Evolutionary conservation across 805 yeast genomes (phyloP).

Genomic region (Tetrapisispora phaffii): DNA sequence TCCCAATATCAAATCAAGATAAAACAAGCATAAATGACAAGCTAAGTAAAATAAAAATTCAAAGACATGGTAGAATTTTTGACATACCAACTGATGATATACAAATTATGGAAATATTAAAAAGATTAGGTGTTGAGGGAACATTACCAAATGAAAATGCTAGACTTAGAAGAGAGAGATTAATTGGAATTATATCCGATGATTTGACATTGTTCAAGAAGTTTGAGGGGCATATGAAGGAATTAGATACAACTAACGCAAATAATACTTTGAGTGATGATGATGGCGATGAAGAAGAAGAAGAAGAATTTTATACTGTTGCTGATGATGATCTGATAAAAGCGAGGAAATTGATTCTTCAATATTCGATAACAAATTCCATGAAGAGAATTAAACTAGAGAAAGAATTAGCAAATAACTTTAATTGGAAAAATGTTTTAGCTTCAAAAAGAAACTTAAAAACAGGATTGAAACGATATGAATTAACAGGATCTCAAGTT

Average conservation of each 20-base stretch:
- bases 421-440: constrained; percentile 36
- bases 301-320: constrained; percentile 81
- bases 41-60: constrained; percentile 21
- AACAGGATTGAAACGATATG: constrained; percentile 28
- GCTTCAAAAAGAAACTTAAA: constrained; percentile 38
- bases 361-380: constrained; percentile 41
- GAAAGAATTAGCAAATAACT: constrained; percentile 18
- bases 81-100: constrained; percentile 57
- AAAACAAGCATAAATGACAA: constrained; percentile 23
- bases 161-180: constrained; percentile 50
- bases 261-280: constrained; percentile 12
- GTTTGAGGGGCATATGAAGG: constrained; percentile 4
- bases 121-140: constrained; percentile 46
- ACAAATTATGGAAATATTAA: constrained; percentile 44
- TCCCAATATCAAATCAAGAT: constrained; percentile 4
- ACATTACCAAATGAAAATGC: constrained; percentile 50
- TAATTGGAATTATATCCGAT: constrained; percentile 37
- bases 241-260: constrained; percentile 4
- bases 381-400: constrained; percentile 33
- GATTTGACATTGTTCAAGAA: constrained; percentile 19
- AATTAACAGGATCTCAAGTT: constrained; percentile 58
- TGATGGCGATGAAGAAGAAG: constrained; percentile 35
- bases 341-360: constrained; percentile 44
- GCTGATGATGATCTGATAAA: constrained; percentile 47
- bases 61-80: constrained; percentile 18